These are phyloP conservation scores for Paraphaeosphaeria sporulosa DNA, from an alignment of 2,329 filamentous ascomycete genomes.

Conservation along the genomic window DNA sequence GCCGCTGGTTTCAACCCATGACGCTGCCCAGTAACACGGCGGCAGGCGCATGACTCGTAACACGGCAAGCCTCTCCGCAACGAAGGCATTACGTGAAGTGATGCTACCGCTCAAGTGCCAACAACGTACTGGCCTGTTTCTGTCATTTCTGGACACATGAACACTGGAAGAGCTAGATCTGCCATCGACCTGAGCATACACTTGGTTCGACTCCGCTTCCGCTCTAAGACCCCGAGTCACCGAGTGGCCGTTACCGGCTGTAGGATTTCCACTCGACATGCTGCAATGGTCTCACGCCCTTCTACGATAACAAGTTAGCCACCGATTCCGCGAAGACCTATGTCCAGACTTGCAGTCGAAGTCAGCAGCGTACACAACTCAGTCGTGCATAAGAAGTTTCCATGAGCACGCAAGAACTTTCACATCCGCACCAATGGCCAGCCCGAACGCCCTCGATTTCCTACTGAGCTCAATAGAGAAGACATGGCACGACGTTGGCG, in stretches of 20 bases:
- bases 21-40: conserved; percentile 33
- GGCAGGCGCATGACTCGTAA: conserved; percentile 32
- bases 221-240: not conserved
- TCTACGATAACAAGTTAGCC: not conserved
- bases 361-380: not conserved
- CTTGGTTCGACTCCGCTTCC: not conserved
- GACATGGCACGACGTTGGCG: conserved; percentile 20
- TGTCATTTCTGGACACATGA: not conserved
- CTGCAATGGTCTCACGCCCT: not conserved
- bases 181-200: not conserved
- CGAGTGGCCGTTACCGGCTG: not conserved
- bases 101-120: not conserved
- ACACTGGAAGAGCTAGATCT: not conserved
- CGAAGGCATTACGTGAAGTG: not conserved
- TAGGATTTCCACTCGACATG: not conserved
- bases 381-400: not conserved
- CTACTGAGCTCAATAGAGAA: conserved; percentile 20
- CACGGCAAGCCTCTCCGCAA: not conserved
- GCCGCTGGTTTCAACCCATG: conserved; percentile 21
- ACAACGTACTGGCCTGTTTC: not conserved
- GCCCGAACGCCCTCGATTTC: conserved; percentile 26
- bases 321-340: not conserved
- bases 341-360: not conserved
- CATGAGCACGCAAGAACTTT: conserved; percentile 1
- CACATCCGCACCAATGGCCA: conserved; percentile 21